Base-by-base conservation (phyloP, 176 grass and related monocot genomes). In the Oryza nivara region DNA sequence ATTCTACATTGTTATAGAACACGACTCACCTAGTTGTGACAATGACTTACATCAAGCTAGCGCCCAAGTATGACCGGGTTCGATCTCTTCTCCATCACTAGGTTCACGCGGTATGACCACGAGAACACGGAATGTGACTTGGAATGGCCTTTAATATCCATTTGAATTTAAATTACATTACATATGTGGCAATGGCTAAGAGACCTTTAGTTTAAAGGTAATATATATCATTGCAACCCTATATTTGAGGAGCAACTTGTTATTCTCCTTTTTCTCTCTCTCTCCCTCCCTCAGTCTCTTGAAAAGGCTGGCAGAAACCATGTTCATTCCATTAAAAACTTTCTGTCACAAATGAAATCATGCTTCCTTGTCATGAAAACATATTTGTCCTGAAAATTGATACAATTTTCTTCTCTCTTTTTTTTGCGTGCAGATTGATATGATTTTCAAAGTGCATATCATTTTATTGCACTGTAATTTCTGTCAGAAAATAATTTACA, bases 21-120 rank as follows among this genome's bases (percentile, higher is more conserved):
- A 13, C 0, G 19, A 44, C 0, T 0, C 25, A 1, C 32, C 3
- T 67, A 14, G 23, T 41, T 67, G 12, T 0, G 4, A 74, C 15
- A 54, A 78, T 58, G 3, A 45, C 14, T 58, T 38, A 10, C 20
- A 16, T 41, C 19, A 20, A 43, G 4, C 7, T 11, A 73, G 68
- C 75, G 73, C 58, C 13, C 75, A 30, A 73, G n/a, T 73, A 88
- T 13, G 46, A 79, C 75, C 11, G 7, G 7, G 22, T 70, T 70
- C 30, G 58, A 63, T 63, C 7, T 11, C 35, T 19, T 70, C 15
- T 19, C 51, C 46, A 67, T 68, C 43, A n/a, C 26, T 45, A 20
- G 58, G 9, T 63, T 63, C 68, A 49, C 15, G 0, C 5, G 10
- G 41, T n/a, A 1, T 51, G 65, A 51, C 64, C 16, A 51, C 6